Base-by-base conservation (phyloP, 192 early-diverging fungal genomes). In the Backusella mclennaniae region DNA sequence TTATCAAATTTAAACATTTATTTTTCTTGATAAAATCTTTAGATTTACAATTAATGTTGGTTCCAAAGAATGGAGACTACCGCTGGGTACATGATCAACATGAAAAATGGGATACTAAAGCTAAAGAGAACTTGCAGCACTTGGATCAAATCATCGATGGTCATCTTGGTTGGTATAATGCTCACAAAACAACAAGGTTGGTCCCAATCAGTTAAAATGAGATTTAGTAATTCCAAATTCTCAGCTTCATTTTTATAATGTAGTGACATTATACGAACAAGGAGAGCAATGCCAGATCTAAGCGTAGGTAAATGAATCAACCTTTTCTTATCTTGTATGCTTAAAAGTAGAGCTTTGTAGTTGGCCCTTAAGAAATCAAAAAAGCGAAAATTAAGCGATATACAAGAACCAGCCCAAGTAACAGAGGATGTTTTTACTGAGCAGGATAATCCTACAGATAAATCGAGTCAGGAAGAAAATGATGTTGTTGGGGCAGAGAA, bases 101-200 rank as follows among this genome's bases (percentile, higher is more conserved):
- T 12, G 26, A 23, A 63, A 63, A 63, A 29, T 63, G 56, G 56
- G 9, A 63, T 4, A 63, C 19, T 4, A 14, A 26, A 63, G 12
- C 12, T 29, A 63, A 63, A 63, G 56, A 63, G 12, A 29, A 12
- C 2, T 8, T 63, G 23, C 21, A n/a, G 1, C 56, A 63, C 7
- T 63, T 63, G 12, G 56, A 63, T 63, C 56, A 63, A 63, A 63
- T 63, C 56, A 63, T 63, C 23, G 56, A 63, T 26, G 23, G 56
- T 12, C 56, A 63, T 31, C 26, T 29, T 14, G 21, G 11, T 3
- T 63, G 56, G 56, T 63, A 63, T 31, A 29, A 26, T 11, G 14
- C 56, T 63, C 56, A 63, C 26, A 63, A 0, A 63, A 63, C 56
- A 12, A 7, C 56, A 63, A 63, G 56, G 56, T 63, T 26, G 12